phyloP scores from a whole-genome alignment of 345 rosid species.

The Eucalyptus regnans region DNA sequence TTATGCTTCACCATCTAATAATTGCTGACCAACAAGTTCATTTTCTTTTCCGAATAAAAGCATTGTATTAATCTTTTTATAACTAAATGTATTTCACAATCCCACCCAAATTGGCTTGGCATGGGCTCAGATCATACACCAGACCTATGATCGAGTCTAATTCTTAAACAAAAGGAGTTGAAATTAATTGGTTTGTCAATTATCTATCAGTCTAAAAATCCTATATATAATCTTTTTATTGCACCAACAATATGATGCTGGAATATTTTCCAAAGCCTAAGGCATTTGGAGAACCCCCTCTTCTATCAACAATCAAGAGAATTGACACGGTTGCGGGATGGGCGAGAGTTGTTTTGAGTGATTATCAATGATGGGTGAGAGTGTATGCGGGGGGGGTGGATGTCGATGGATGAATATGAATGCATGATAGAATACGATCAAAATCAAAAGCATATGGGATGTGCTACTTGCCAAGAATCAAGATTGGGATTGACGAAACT shows the following conservation, averaged over 20 bases:
- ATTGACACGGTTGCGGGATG: too few relatives aligned
- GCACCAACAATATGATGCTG: neutral
- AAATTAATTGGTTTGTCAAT: neutral
- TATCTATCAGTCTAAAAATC: neutral
- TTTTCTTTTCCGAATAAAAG: neutral
- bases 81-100: neutral
- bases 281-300: neutral
- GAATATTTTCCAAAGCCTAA: neutral
- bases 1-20: neutral
- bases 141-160: neutral
- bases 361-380: too few relatives aligned
- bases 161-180: neutral
- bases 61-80: neutral
- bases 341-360: too few relatives aligned
- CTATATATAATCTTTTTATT: neutral
- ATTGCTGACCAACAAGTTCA: too few relatives aligned
- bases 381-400: too few relatives aligned
- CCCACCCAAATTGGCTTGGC: neutral
- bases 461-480: too few relatives aligned
- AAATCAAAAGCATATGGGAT: too few relatives aligned
- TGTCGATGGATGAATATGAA: too few relatives aligned
- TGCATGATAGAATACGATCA: too few relatives aligned
- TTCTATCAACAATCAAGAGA: neutral
- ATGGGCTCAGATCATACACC: neutral
- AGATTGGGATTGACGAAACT: too few relatives aligned